Percentiles rank a stretch among this genome's conserved stretches.
These are phyloP conservation scores for Coffea eugenioides DNA, from an alignment of 257 asterid species.

Conservation along the genomic window DNA sequence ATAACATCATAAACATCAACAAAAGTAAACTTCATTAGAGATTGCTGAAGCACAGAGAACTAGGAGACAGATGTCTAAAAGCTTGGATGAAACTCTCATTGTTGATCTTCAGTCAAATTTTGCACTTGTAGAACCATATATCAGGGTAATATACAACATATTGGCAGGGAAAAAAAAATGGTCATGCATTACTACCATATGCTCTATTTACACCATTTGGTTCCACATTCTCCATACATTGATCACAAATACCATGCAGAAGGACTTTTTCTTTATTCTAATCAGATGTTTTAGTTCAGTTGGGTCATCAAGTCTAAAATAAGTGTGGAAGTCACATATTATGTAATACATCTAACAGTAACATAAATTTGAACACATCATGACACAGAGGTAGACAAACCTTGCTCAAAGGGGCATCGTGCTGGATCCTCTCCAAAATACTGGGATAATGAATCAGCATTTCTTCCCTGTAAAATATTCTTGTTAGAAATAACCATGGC, in stretches of 20 bases:
- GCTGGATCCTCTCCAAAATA: conserved; percentile 99
- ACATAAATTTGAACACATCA: not conserved
- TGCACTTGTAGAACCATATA: not conserved
- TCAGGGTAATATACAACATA: not conserved
- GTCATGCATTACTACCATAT: not conserved
- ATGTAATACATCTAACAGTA: not conserved
- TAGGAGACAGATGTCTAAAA: not conserved
- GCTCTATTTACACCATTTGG: not conserved
- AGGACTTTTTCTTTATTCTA: not conserved
- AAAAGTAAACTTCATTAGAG: not conserved
- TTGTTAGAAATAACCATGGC: conserved; percentile 18
- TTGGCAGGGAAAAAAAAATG: not conserved
- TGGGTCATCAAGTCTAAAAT: not conserved
- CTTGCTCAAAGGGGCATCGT: conserved; percentile 98
- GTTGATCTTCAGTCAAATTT: not conserved
- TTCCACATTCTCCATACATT: not conserved
- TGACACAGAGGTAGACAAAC: conserved; percentile 26
- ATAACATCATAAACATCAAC: not conserved
- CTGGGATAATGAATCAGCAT: conserved; percentile 87
- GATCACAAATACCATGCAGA: not conserved
- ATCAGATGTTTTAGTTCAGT: not conserved
- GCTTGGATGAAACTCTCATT: not conserved
- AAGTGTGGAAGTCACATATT: not conserved
- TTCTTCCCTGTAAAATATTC: conserved; percentile 73
- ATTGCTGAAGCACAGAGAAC: not conserved